Conservation (phyloP, 2,329 filamentous ascomycete genomes). For the Ambrosiella cleistominuta region DNA sequence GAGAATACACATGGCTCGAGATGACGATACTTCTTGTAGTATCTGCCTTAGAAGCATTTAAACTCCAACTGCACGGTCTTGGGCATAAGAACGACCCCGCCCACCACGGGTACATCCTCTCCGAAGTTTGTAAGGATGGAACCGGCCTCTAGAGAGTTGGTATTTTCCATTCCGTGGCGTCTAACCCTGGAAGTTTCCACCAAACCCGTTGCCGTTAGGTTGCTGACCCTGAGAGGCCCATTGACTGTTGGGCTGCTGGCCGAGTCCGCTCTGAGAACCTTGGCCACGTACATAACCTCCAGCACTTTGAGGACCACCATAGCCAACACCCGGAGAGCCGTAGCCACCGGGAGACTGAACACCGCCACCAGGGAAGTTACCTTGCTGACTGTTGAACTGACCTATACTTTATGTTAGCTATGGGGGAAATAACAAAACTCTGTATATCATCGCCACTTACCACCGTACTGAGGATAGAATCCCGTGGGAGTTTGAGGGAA, state of each 20-base stretch:
- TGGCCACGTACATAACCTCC: constrained; percentile 72
- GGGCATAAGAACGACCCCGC: neutral
- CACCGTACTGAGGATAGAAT: constrained; percentile 90
- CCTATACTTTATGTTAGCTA: constrained; percentile 19
- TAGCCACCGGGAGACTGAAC: constrained; percentile 45
- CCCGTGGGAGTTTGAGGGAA: constrained; percentile 63
- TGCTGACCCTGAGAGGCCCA: constrained; percentile 28
- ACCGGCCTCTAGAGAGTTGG: neutral
- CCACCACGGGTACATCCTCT: neutral
- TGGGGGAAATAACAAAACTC: constrained; percentile 19
- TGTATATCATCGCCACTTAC: constrained; percentile 28
- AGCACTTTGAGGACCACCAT: constrained; percentile 55
- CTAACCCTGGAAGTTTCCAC: constrained; percentile 43
- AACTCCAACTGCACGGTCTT: no score
- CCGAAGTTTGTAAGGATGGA: neutral
- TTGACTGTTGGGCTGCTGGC: constrained; percentile 37
- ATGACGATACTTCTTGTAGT: no score
- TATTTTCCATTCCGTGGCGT: neutral
- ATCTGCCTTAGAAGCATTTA: no score
- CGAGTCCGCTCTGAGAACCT: constrained; percentile 25
- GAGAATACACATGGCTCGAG: neutral
- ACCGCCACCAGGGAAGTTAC: constrained; percentile 41
- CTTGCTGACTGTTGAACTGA: constrained; percentile 48
- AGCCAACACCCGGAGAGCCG: constrained; percentile 51
- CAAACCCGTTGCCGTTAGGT: constrained; percentile 33